Evolutionary conservation across 768 basidiomycete species (phyloP), one percentile per base, ranked within the genome.

Genomic region (Psilocybe tampanensis): DNA sequence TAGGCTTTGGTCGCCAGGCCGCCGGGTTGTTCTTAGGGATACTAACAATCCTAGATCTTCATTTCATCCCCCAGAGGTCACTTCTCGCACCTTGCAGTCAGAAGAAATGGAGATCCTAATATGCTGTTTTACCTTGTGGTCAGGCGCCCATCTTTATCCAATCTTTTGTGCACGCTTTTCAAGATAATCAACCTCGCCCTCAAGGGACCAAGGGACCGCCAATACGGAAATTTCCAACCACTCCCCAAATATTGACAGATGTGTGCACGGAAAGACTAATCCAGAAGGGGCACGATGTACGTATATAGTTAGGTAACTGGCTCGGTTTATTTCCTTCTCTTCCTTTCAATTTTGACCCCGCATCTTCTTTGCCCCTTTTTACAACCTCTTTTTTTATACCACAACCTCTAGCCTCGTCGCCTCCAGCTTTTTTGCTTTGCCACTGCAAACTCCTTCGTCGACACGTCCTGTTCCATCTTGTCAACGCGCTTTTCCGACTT

Each of bases 231-330:
- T 29, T 58, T 58, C 39, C 33, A 32, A 29, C 5, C 34, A 32
- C 19, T 43, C 56, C 56, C 56, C 56, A 58, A 52, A 52, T 53
- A 42, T 56, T 59, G 58, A 59, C 58, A 59, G 58, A 29, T 58
- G 57, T 59, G 47, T 54, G 52, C 36, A 59, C 57, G 52, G 22
- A 54, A 54, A 54, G 13, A 52, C 58, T 59, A 59, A 59, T 50
- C 58, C 52, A n/a, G 41, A 59, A 59, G 47, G 22, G 33, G 51
- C 18, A 47, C 29, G 29, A 29, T 33, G 45, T 54, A 49, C 52
- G 52, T 58, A 57, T 50, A 58, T 49, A 54, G 58, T 59, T 54
- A 54, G 47, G 52, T 59, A 59, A 59, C 47, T 33, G 1, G 42
- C 24, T 12, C 18, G 48, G 18, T 39, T 32, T 17, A 26, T 22